Conservation (phyloP, 805 yeast species). For the Huiozyma naganishii region DNA sequence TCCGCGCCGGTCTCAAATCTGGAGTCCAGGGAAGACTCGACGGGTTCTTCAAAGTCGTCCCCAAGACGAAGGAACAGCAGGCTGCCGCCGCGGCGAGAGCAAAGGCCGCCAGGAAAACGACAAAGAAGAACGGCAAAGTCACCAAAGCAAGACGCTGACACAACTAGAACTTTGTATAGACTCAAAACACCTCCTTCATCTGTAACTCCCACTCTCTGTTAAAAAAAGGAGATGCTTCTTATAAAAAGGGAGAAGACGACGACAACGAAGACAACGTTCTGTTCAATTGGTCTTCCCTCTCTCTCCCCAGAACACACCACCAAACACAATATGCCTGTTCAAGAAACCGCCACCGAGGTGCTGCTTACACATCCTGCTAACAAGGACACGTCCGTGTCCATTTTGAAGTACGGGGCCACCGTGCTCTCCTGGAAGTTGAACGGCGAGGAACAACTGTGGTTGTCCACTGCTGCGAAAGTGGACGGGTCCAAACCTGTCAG, state of each 20-base stretch:
- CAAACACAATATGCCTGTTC: slow-evolving; percentile 42
- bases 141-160: slow-evolving; percentile 13
- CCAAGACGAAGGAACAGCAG: slow-evolving; percentile 39
- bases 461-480: slow-evolving; percentile 62
- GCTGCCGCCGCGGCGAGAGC: slow-evolving; percentile 26
- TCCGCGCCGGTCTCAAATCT: slow-evolving; percentile 70
- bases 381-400: slow-evolving; percentile 45
- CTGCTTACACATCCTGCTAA: slow-evolving; percentile 44
- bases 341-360: slow-evolving; percentile 55
- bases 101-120: slow-evolving; percentile 18
- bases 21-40: slow-evolving; percentile 89
- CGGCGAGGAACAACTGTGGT: slow-evolving; percentile 77
- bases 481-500: slow-evolving; percentile 93
- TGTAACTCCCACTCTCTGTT: neutral
- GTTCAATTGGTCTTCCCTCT: no score
- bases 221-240: neutral
- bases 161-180: neutral
- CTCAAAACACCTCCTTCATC: no score
- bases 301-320: no score
- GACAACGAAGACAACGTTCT: no score
- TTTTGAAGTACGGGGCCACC: slow-evolving; percentile 83
- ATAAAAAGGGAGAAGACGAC: no score
- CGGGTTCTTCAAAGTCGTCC: slow-evolving; percentile 71
- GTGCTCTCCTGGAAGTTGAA: slow-evolving; percentile 68
- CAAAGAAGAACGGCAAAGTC: slow-evolving; percentile 17